These are phyloP conservation scores for Eutrema heterophyllum DNA, from an alignment of 345 rosid species.

Conservation along the genomic window DNA sequence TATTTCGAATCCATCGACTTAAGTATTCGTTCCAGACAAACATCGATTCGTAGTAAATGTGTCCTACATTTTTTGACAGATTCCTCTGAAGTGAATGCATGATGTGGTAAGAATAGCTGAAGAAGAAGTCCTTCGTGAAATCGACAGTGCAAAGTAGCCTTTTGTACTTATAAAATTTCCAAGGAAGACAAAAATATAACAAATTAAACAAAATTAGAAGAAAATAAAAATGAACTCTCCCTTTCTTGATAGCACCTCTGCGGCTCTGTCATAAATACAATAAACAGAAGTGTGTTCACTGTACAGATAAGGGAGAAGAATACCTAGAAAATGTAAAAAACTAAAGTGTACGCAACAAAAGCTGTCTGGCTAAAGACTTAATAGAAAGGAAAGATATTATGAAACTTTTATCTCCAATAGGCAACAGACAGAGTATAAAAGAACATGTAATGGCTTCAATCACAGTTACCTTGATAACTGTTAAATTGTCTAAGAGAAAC, in stretches of 20 bases:
- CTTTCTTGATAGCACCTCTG: conserved; percentile 65
- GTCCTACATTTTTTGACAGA: conserved; percentile 39
- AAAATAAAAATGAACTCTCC: conserved; percentile 31
- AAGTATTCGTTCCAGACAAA: conserved; percentile 95
- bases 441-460: conserved; percentile 23
- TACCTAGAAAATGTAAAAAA: conserved; percentile 43
- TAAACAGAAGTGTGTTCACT: conserved; percentile 56
- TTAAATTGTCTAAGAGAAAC: conserved; percentile 40
- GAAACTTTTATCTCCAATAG: conserved; percentile 20
- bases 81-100: conserved; percentile 91
- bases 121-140: conserved; percentile 95
- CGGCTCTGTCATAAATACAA: conserved; percentile 64
- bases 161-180: conserved; percentile 72
- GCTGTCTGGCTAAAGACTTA: conserved; percentile 19
- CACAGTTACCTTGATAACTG: conserved; percentile 40
- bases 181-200: conserved; percentile 27
- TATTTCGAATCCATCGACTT: conserved; percentile 62
- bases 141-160: conserved; percentile 89
- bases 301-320: conserved; percentile 56
- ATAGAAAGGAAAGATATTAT: conserved; percentile 19
- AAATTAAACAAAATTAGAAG: conserved; percentile 23
- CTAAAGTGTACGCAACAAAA: conserved; percentile 38
- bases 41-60: conserved; percentile 63
- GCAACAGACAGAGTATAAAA: conserved; percentile 19
- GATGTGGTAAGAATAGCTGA: conserved; percentile 84